phyloP scores from a whole-genome alignment of 2,329 filamentous ascomycete genomes.

The Grosmannia huntii region DNA sequence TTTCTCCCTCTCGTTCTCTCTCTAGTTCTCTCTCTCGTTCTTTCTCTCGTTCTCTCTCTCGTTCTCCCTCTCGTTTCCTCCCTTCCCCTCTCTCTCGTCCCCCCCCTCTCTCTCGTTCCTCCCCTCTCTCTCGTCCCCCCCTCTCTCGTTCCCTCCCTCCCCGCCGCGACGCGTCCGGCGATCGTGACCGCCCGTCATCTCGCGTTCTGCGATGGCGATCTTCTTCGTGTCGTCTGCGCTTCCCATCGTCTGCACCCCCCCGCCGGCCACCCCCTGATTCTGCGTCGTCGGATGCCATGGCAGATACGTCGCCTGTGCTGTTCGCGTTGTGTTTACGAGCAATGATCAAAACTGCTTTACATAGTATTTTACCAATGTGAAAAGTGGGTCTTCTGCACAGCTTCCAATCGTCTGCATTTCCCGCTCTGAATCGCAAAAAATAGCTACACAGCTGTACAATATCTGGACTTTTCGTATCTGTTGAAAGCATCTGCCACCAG shows the following conservation, averaged over 20 bases:
- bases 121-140: background rate
- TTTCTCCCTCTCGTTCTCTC: too few species aligned
- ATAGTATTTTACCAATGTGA: background rate
- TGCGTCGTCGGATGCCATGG: background rate
- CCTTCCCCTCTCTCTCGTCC: background rate
- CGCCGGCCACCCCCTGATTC: background rate
- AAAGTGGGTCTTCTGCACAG: background rate
- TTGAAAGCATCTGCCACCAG: background rate
- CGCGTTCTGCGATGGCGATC: conserved; percentile 9
- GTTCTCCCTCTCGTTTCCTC: too few species aligned
- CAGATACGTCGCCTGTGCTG: too few species aligned
- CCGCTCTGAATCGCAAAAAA: background rate
- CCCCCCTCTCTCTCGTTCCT: background rate
- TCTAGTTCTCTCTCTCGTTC: background rate
- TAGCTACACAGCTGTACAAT: background rate
- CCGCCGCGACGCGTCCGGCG: background rate
- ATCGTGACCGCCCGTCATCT: conserved; percentile 4
- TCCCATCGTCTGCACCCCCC: background rate
- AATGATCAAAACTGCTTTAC: background rate
- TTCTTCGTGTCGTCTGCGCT: conserved; percentile 9
- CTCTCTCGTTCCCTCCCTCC: conserved; percentile 5
- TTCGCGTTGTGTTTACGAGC: background rate
- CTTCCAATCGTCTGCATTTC: background rate
- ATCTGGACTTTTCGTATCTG: background rate
- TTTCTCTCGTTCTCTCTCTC: background rate